Evolutionary conservation across 805 yeast genomes (phyloP).

Genomic region (Lipomyces starkeyi): DNA sequence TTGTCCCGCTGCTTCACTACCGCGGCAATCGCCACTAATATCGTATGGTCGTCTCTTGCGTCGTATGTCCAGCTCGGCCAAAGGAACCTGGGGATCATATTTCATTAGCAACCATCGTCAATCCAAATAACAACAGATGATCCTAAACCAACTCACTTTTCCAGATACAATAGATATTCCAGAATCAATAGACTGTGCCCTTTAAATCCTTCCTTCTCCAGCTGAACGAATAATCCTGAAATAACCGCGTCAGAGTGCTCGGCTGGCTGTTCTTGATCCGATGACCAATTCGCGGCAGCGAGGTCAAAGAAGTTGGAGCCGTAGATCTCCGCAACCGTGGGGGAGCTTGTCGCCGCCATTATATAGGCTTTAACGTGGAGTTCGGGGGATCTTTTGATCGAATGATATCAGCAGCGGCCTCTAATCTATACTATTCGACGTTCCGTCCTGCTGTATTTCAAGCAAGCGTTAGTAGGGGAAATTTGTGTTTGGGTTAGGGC

Average conservation of each 20-base stretch:
- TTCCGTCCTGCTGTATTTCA: too few species aligned
- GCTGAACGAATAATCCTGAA: constrained; percentile 6
- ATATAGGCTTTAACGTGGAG: not conserved
- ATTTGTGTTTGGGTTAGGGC: too few species aligned
- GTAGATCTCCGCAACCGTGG: constrained; percentile 16
- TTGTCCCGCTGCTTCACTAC: constrained; percentile 31
- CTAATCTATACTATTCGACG: too few species aligned
- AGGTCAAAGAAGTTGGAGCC: constrained; percentile 14
- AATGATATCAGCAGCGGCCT: not conserved
- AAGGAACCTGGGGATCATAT: constrained; percentile 36
- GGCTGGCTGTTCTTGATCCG: constrained; percentile 6
- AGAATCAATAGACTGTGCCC: constrained; percentile 17
- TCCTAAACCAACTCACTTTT: constrained; percentile 28
- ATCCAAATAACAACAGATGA: constrained; percentile 35
- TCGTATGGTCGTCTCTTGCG: constrained; percentile 51
- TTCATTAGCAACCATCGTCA: not conserved
- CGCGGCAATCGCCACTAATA: constrained; percentile 45
- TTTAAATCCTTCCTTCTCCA: constrained; percentile 15
- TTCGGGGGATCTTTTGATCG: not conserved
- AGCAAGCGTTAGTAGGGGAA: too few species aligned
- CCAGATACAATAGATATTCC: constrained; percentile 34
- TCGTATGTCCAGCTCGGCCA: constrained; percentile 54
- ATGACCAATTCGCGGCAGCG: constrained; percentile 25
- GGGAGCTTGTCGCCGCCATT: not conserved
- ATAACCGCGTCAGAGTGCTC: constrained; percentile 18